A percentile compares a stretch with the other conserved stretches of the same genome.
phyloP scores from a whole-genome alignment of 1,284 basidiomycete species.

The Phenoliferia sp. region DNA sequence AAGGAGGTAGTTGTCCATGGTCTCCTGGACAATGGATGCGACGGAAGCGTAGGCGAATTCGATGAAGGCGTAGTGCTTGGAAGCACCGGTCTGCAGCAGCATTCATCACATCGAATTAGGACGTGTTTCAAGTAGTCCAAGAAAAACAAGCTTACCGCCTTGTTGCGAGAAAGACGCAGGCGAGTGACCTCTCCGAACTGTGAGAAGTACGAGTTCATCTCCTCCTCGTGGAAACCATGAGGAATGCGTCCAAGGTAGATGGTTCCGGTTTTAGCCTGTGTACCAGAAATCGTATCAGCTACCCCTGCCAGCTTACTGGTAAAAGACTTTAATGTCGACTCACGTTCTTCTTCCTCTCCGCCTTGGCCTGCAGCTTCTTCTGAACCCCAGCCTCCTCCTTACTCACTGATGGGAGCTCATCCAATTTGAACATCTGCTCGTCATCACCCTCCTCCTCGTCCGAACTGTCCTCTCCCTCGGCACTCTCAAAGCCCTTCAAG shows the following conservation, averaged over 20 bases:
- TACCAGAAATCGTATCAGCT: not conserved
- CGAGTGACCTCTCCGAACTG: constrained; percentile 92
- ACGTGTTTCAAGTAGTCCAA: constrained; percentile 1
- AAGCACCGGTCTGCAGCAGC: constrained; percentile 69
- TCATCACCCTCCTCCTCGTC: constrained; percentile 62
- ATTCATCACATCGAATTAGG: not conserved
- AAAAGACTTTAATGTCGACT: constrained; percentile 36
- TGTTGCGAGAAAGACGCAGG: constrained; percentile 84
- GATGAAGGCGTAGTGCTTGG: constrained; percentile 95
- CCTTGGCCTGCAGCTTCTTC: constrained; percentile 67
- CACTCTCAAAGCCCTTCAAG: constrained; percentile 33
- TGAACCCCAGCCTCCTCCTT: constrained; percentile 75
- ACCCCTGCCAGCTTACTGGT: not conserved
- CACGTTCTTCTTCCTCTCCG: constrained; percentile 66
- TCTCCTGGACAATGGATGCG: constrained; percentile 91
- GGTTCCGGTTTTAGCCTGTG: constrained; percentile 63
- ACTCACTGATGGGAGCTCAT: constrained; percentile 67
- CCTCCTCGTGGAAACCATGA: constrained; percentile 94
- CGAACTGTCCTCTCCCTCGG: constrained; percentile 68
- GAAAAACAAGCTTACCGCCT: constrained; percentile 56
- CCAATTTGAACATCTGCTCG: constrained; percentile 53
- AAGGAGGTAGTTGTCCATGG: constrained; percentile 98
- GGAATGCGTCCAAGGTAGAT: constrained; percentile 87
- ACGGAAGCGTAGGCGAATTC: constrained; percentile 88
- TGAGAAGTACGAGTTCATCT: constrained; percentile 85